Conservation (phyloP, 495 filamentous ascomycete genomes). For the Xylaria grammica region DNA sequence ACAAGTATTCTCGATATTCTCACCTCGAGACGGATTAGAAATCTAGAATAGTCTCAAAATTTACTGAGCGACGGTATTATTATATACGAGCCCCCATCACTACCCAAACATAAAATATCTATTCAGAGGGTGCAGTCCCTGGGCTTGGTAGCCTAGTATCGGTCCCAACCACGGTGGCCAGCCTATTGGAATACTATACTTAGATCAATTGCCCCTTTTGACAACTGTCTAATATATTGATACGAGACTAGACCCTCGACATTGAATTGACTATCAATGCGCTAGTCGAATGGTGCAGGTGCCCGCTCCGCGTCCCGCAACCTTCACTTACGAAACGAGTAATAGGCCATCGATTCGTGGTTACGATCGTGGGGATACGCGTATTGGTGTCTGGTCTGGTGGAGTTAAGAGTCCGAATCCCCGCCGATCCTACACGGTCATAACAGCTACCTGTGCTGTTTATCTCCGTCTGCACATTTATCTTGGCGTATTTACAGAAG, state of each 20-base stretch:
- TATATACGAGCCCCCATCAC: too few relatives aligned
- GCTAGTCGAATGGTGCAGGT: neutral
- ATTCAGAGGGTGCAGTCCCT: neutral
- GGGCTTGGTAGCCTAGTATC: too few relatives aligned
- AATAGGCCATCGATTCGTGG: neutral
- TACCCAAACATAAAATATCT: neutral
- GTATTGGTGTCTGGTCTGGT: constrained; percentile 1
- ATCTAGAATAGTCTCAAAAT: neutral
- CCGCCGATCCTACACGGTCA: neutral
- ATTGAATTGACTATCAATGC: neutral
- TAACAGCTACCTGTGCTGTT: too few relatives aligned
- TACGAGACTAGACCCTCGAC: neutral
- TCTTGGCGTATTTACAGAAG: too few relatives aligned
- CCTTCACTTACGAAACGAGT: neutral
- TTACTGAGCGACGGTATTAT: too few relatives aligned
- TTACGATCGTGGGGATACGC: constrained; percentile 8
- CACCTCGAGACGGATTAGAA: too few relatives aligned
- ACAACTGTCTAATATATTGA: neutral
- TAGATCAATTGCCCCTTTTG: too few relatives aligned
- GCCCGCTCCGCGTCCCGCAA: neutral
- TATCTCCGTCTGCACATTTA: too few relatives aligned
- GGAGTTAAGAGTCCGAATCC: constrained; percentile 1
- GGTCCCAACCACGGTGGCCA: too few relatives aligned
- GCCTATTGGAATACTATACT: too few relatives aligned
- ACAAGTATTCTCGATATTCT: too few relatives aligned